Evolutionary conservation across 1,139 yeast species (phyloP), one percentile per base, ranked within the genome.

Genomic region (Suhomyces taliae): DNA sequence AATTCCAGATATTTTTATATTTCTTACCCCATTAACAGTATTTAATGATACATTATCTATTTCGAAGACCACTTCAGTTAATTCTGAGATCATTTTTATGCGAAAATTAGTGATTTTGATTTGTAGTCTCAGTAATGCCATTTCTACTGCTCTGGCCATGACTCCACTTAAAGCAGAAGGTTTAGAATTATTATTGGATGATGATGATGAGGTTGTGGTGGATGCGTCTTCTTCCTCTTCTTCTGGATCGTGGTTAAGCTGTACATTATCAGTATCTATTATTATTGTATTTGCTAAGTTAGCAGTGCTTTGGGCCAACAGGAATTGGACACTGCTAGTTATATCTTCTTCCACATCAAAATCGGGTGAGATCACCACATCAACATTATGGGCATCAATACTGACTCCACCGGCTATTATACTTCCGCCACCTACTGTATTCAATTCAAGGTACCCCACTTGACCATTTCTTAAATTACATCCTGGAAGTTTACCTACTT

Each of bases 401-500:
- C 71, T 76, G 19, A 89, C 84, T 7, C 95, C 95, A 83, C 90
- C 53, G 78, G 72, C 39, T 11, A 50, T 49, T 3, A 52, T 33
- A 64, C 44, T 72, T 8, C 76, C 72, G 1, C 76, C 74, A 27
- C 54, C 45, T 4, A 46, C 45, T 1, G 58, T 46, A n/a, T 57
- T 64, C 38, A 75, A 65, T 40, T 79, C 81, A 44, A 89, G 67
- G 31, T 70, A 70, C 8, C 77, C 78, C 4, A 89, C 72, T 40
- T 70, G 72, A 0, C 96, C 97, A 56, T 78, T 78, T 34, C 91
- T 67, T 8, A 89, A 64, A 52, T 74, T 78, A 42, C 85, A 65
- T 2, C 93, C 90, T 0, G 95, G 95, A 2, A 87, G 55, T 47
- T 67, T 66, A 29, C 79, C 78, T 34, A 88, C 74, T 50, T 83